Conservation (phyloP, 2,329 filamentous ascomycete genomes). For the Zarea fungicola region DNA sequence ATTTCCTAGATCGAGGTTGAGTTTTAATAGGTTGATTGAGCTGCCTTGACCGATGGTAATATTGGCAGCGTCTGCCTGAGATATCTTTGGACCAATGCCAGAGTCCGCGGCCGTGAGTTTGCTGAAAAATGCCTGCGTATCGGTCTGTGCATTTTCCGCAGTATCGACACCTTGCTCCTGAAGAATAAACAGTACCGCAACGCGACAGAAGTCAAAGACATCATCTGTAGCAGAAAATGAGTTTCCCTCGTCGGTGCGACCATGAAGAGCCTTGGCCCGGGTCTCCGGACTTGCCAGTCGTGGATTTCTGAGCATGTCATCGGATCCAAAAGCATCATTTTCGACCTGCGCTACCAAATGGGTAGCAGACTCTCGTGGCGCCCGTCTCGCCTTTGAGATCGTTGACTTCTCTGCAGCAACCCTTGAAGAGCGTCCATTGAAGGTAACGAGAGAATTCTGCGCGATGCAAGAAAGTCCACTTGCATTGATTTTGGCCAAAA, state of each 20-base stretch:
- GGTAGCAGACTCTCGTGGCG: conserved; percentile 2
- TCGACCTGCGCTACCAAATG: background rate
- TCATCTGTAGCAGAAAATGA: conserved; percentile 48
- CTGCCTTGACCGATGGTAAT: conserved; percentile 39
- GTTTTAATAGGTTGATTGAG: conserved; percentile 46
- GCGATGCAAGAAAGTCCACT: conserved; percentile 73
- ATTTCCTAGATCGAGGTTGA: conserved; percentile 35
- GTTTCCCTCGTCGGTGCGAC: background rate
- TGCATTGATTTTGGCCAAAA: conserved; percentile 72
- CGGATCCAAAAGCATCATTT: background rate
- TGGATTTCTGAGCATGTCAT: background rate
- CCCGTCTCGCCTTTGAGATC: background rate
- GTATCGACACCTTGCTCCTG: conserved; percentile 47
- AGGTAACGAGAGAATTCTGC: conserved; percentile 84
- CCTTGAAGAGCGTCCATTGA: conserved; percentile 53
- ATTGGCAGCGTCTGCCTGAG: conserved; percentile 34
- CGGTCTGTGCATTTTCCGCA: conserved; percentile 49
- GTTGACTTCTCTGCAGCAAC: conserved; percentile 19
- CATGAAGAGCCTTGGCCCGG: background rate
- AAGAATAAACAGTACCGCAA: conserved; percentile 57
- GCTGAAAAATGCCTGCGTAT: conserved; percentile 52
- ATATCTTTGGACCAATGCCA: conserved; percentile 27
- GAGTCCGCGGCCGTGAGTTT: conserved; percentile 24
- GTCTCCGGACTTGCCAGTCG: background rate
- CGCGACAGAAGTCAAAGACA: conserved; percentile 58